phyloP scores from a whole-genome alignment of 257 asterid genomes.

The Marsdenia floribunda region DNA sequence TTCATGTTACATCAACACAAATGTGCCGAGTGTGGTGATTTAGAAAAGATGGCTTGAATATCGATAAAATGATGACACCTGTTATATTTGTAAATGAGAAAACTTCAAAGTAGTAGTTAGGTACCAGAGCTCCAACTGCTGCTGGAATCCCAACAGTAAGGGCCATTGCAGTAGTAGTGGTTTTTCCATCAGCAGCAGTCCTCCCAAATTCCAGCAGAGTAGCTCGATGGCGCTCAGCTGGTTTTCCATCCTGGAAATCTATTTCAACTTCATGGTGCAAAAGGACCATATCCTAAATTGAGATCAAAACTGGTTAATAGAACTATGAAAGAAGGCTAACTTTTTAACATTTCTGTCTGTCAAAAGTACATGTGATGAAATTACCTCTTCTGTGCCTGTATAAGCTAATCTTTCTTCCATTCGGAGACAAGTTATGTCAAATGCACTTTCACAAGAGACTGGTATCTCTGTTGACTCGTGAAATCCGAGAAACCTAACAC shows the following conservation, averaged over 20 bases:
- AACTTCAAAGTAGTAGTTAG: conserved; percentile 13
- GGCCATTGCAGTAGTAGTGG: conserved; percentile 77
- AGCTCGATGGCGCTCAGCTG: conserved; percentile 58
- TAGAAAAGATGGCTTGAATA: too few species aligned
- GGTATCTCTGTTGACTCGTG: conserved; percentile 66
- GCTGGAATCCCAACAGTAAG: conserved; percentile 91
- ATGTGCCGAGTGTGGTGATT: too few species aligned
- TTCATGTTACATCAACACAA: too few species aligned
- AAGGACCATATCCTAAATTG: conserved; percentile 79
- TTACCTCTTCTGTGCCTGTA: conserved; percentile 63
- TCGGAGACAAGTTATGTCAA: conserved; percentile 65
- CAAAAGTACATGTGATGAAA: neutral
- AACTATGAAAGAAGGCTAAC: neutral
- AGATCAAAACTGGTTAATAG: neutral
- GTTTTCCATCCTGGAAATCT: conserved; percentile 54
- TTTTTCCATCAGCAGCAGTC: conserved; percentile 35
- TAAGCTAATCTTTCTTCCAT: conserved; percentile 82
- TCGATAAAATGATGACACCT: too few species aligned
- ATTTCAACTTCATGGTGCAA: conserved; percentile 88
- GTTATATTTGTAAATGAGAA: too few species aligned
- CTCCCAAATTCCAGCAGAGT: conserved; percentile 80
- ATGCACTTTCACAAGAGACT: conserved; percentile 52
- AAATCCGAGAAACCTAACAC: conserved; percentile 64
- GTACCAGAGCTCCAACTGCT: conserved; percentile 94
- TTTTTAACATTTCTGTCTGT: neutral